Evolutionary conservation across 2,329 filamentous ascomycete genomes (phyloP).

Genomic region (Penicillium brasilianum): DNA sequence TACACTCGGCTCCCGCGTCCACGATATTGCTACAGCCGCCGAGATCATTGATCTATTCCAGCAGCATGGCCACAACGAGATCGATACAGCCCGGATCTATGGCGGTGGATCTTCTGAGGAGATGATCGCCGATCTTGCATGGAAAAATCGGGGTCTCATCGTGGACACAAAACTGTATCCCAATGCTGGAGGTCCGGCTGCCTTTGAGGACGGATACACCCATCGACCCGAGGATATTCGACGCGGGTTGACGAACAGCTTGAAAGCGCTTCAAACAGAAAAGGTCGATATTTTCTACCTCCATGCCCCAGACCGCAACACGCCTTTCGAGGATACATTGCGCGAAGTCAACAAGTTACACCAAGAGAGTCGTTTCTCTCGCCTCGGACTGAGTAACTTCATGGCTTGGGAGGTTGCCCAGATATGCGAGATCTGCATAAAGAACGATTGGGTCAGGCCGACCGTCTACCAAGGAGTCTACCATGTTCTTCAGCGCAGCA

Average conservation of each 20-base stretch:
- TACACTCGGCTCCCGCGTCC: conserved; percentile 22
- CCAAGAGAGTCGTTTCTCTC: conserved; percentile 52
- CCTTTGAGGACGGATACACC: conserved; percentile 29
- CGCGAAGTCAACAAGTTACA: conserved; percentile 53
- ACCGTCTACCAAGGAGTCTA: conserved; percentile 56
- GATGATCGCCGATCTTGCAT: conserved; percentile 41
- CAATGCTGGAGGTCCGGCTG: conserved; percentile 25
- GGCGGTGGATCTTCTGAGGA: conserved; percentile 40
- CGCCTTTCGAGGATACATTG: conserved; percentile 54
- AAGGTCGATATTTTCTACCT: conserved; percentile 58
- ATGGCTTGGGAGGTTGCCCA: conserved; percentile 54
- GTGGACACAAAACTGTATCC: conserved; percentile 54
- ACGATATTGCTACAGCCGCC: conserved; percentile 25
- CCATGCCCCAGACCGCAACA: conserved; percentile 56
- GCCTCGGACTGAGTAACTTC: conserved; percentile 55
- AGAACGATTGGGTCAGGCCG: conserved; percentile 50
- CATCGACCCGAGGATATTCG: conserved; percentile 43
- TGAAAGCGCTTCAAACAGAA: conserved; percentile 46
- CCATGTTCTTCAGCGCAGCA: conserved; percentile 44
- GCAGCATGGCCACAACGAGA: conserved; percentile 33
- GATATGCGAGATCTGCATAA: conserved; percentile 52
- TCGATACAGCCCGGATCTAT: conserved; percentile 41
- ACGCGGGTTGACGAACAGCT: conserved; percentile 40
- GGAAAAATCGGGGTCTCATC: conserved; percentile 45
- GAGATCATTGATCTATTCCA: conserved; percentile 38